phyloP scores from a whole-genome alignment of 2,329 filamentous ascomycete genomes.

The Ampelomyces quisqualis region DNA sequence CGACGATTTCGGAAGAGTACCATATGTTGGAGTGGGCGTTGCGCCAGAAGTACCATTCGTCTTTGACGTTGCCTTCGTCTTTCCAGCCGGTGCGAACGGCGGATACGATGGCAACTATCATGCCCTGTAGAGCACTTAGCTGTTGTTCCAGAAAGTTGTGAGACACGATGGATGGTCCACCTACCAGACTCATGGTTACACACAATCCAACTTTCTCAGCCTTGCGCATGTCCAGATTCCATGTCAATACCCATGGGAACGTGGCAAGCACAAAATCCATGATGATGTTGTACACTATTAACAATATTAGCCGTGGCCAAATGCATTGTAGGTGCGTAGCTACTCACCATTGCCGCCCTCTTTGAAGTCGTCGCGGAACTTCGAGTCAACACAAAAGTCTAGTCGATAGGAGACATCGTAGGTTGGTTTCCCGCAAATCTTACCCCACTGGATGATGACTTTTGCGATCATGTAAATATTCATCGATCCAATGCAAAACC shows the following conservation, averaged over 20 bases:
- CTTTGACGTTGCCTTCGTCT: constrained; percentile 51
- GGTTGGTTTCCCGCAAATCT: constrained; percentile 46
- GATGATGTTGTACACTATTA: constrained; percentile 54
- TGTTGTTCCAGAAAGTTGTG: not conserved
- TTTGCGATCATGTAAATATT: constrained; percentile 53
- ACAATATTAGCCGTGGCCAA: constrained; percentile 3
- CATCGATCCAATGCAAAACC: constrained; percentile 55
- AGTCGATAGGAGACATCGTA: constrained; percentile 54
- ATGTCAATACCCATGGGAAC: constrained; percentile 55
- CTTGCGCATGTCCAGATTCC: constrained; percentile 51
- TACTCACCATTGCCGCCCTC: constrained; percentile 53
- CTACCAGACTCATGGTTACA: constrained; percentile 51
- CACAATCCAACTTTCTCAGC: constrained; percentile 55
- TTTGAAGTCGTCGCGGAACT: constrained; percentile 50
- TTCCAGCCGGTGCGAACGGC: constrained; percentile 55
- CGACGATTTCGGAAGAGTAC: constrained; percentile 56
- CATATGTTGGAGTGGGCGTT: constrained; percentile 51
- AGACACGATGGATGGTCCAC: not conserved
- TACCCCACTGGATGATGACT: constrained; percentile 54
- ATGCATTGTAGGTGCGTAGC: not conserved
- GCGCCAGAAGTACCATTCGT: constrained; percentile 52
- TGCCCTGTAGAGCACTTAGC: constrained; percentile 33
- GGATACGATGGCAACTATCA: constrained; percentile 53
- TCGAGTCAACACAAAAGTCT: constrained; percentile 48
- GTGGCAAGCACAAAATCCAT: constrained; percentile 56